Percentiles rank a stretch among this genome's conserved stretches.
These are phyloP conservation scores for Alternaria ventricosa DNA, from an alignment of 2,329 filamentous ascomycete genomes.

Conservation along the genomic window DNA sequence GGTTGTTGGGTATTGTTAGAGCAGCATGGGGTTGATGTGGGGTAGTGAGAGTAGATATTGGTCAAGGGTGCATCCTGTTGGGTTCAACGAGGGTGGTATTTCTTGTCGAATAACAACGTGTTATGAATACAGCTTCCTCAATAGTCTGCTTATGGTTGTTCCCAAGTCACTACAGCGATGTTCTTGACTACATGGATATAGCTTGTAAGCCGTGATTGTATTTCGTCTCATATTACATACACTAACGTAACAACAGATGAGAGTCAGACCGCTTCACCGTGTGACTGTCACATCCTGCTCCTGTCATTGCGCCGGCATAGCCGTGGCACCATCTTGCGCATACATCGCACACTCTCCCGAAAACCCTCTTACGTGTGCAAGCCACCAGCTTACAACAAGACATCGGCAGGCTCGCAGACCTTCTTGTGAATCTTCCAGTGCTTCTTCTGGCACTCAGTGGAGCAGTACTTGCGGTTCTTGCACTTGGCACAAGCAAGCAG, in stretches of 20 bases:
- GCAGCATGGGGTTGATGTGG: background rate
- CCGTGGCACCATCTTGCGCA: background rate
- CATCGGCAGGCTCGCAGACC: slow-evolving; percentile 18
- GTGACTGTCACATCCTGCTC: background rate
- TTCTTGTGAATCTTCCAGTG: slow-evolving; percentile 45
- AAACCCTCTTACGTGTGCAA: background rate
- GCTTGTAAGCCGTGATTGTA: background rate
- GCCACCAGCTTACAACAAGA: background rate
- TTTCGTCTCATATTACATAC: background rate
- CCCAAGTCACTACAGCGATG: background rate
- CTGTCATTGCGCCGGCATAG: background rate
- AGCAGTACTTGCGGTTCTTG: slow-evolving; percentile 38
- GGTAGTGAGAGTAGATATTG: background rate
- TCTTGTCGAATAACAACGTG: background rate
- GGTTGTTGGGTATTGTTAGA: background rate
- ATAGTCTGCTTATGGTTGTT: background rate
- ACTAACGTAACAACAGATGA: background rate
- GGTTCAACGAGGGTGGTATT: background rate
- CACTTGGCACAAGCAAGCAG: slow-evolving; percentile 36
- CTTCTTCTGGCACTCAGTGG: slow-evolving; percentile 37
- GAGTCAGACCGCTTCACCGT: background rate
- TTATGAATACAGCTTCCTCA: background rate
- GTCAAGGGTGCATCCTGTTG: background rate
- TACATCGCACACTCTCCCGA: background rate
- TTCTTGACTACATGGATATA: background rate